A percentile compares a stretch with the other conserved stretches of the same genome.
Conservation (phyloP, 805 yeast genomes). For the Starmerella roubikii region DNA sequence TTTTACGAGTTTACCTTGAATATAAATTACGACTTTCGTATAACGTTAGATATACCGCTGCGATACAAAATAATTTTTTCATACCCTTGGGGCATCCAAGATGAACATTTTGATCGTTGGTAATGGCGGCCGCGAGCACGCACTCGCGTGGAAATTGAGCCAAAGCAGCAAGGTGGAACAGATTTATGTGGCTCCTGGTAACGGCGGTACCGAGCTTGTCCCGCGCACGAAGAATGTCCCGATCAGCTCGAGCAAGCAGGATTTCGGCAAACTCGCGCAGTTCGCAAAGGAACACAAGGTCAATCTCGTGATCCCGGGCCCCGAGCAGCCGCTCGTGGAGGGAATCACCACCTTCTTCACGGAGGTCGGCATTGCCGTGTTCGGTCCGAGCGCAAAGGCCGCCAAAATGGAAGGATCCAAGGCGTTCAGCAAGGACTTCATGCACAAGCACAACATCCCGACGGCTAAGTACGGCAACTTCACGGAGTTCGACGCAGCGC, state of each 20-base stretch:
- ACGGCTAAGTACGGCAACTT: constrained; percentile 86
- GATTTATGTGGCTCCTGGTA: constrained; percentile 91
- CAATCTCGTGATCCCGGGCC: constrained; percentile 83
- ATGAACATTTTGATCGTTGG: constrained; percentile 76
- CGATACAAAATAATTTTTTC: neutral
- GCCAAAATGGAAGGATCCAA: constrained; percentile 96
- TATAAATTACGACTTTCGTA: too few relatives aligned
- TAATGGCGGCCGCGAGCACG: constrained; percentile 98
- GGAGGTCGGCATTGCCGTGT: constrained; percentile 82
- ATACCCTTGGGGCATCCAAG: neutral
- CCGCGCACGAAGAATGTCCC: constrained; percentile 56
- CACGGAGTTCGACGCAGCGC: constrained; percentile 62
- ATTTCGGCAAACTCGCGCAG: constrained; percentile 54
- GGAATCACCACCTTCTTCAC: constrained; percentile 67
- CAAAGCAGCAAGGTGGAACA: constrained; percentile 60
- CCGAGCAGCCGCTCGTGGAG: constrained; percentile 97
- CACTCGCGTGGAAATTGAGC: constrained; percentile 78
- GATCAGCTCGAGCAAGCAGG: constrained; percentile 49
- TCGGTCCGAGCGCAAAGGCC: constrained; percentile 88
- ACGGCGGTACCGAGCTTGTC: constrained; percentile 60
- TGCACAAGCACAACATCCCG: constrained; percentile 85
- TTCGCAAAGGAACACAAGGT: constrained; percentile 61
- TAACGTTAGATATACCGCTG: neutral
- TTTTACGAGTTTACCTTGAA: constrained; percentile 42
- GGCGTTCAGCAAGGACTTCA: constrained; percentile 83